A percentile compares a stretch with the other conserved stretches of the same genome.
phyloP scores from a whole-genome alignment of 352 stramenopile species.

The Phytophthora palmivora region DNA sequence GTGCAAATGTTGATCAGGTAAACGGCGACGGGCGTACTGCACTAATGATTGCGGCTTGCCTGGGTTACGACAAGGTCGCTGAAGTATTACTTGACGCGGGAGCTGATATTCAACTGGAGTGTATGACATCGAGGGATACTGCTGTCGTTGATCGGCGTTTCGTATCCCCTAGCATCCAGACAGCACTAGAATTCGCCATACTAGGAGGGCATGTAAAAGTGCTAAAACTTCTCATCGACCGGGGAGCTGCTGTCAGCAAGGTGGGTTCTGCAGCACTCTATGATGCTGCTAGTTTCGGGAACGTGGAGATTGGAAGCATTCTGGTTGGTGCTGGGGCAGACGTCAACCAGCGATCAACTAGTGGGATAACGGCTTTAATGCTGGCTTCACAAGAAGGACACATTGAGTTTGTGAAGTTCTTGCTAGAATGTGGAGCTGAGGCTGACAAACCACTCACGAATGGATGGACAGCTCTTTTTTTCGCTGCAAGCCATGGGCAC shows the following conservation, averaged over 20 bases:
- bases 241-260: not conserved
- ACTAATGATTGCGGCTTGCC: not conserved
- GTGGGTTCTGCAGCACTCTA: not conserved
- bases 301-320: slow-evolving; percentile 1
- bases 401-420: slow-evolving; percentile 2
- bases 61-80: not conserved
- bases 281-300: slow-evolving; percentile 1
- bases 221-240: not conserved
- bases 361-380: not conserved
- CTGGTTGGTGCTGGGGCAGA: slow-evolving; percentile 4
- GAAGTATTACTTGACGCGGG: slow-evolving; percentile 2
- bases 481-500: not conserved
- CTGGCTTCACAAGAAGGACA: slow-evolving; percentile 4
- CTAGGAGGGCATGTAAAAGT: not conserved
- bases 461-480: slow-evolving; percentile 6
- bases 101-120: not conserved
- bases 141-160: not conserved
- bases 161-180: not conserved
- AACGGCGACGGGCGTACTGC: not conserved
- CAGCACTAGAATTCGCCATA: not conserved
- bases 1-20: not conserved
- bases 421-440: not conserved
- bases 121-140: not conserved
- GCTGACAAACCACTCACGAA: not conserved
- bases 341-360: not conserved